Evolutionary conservation across 805 yeast species (phyloP).

Genomic region (Zygosaccharomyces gambellarensis): DNA sequence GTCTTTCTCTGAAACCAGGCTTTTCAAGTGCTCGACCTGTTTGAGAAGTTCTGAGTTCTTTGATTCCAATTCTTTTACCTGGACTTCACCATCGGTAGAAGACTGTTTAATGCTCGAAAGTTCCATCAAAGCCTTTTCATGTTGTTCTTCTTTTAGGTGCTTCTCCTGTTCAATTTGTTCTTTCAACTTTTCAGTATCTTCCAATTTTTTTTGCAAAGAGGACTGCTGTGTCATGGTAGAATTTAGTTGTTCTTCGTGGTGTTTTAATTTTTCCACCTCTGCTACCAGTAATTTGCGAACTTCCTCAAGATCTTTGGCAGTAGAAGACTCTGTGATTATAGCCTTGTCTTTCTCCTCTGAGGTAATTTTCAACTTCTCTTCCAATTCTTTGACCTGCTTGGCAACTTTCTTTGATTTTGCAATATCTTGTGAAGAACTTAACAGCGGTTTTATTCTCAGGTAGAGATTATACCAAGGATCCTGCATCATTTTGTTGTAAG

Average conservation of each 20-base stretch:
- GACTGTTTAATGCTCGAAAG: conserved; percentile 21
- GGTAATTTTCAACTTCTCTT: conserved; percentile 39
- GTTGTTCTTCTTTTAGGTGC: conserved; percentile 22
- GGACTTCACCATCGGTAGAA: conserved; percentile 42
- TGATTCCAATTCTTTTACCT: conserved; percentile 41
- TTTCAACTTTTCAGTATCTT: conserved; percentile 16
- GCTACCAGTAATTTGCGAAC: conserved; percentile 35
- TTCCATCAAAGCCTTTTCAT: conserved; percentile 19
- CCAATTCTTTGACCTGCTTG: conserved; percentile 51
- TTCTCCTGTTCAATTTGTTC: conserved; percentile 29
- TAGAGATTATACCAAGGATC: conserved; percentile 81
- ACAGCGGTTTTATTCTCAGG: conserved; percentile 66
- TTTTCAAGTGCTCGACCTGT: conserved; percentile 50
- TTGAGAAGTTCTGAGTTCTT: conserved; percentile 48
- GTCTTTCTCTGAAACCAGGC: conserved; percentile 48
- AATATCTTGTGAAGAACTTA: conserved; percentile 58
- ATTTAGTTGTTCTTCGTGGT: conserved; percentile 43
- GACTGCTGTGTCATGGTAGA: conserved; percentile 41
- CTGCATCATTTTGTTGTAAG: conserved; percentile 43
- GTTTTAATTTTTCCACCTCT: conserved; percentile 42
- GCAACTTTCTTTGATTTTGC: conserved; percentile 53
- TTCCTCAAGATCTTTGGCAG: conserved; percentile 29
- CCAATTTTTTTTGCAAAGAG: conserved; percentile 26
- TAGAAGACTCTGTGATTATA: conserved; percentile 25
- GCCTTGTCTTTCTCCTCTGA: conserved; percentile 32